Conservation (phyloP, 495 filamentous ascomycete species). For the Rhizodiscina lignyota region DNA sequence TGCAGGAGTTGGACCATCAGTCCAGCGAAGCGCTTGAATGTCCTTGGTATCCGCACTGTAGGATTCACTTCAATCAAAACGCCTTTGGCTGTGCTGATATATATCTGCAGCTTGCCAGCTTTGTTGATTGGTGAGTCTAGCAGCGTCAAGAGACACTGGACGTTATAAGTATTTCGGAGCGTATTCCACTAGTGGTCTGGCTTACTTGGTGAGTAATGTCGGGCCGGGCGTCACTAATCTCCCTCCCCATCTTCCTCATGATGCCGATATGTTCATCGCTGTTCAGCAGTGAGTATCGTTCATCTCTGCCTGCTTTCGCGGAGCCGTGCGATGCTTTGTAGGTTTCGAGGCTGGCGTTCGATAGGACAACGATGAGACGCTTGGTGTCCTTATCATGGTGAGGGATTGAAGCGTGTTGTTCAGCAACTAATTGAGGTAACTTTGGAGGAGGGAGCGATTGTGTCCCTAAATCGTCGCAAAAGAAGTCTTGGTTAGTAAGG, state of each 20-base stretch:
- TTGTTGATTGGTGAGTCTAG: conserved; percentile 98
- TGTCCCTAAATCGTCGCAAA: conserved; percentile 58
- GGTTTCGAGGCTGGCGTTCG: conserved; percentile 92
- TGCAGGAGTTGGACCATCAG: conserved; percentile 98
- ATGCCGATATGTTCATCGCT: conserved; percentile 98
- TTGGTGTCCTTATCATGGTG: conserved; percentile 74
- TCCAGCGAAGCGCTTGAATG: conserved; percentile 96
- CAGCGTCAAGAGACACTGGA: conserved; percentile 85
- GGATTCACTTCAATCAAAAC: conserved; percentile 96
- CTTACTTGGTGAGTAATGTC: conserved; percentile 97
- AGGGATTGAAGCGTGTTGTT: conserved; percentile 76
- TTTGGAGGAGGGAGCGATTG: conserved; percentile 87
- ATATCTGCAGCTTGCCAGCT: conserved; percentile 91
- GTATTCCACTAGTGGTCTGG: background rate
- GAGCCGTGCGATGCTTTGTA: conserved; percentile 70
- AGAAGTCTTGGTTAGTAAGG: too few relatives aligned
- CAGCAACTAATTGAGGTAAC: conserved; percentile 78
- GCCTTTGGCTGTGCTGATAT: conserved; percentile 92
- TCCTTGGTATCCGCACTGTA: conserved; percentile 88
- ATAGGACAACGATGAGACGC: conserved; percentile 86
- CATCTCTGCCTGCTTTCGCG: conserved; percentile 52
- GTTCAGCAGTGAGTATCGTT: conserved; percentile 92
- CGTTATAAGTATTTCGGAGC: too few relatives aligned
- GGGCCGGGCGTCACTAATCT: conserved; percentile 92
- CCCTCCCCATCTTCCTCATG: conserved; percentile 97